Evolutionary conservation across 73 alveolate species (phyloP), one percentile per base, ranked within the genome.

Genomic region (Paramecium biaurelia): DNA sequence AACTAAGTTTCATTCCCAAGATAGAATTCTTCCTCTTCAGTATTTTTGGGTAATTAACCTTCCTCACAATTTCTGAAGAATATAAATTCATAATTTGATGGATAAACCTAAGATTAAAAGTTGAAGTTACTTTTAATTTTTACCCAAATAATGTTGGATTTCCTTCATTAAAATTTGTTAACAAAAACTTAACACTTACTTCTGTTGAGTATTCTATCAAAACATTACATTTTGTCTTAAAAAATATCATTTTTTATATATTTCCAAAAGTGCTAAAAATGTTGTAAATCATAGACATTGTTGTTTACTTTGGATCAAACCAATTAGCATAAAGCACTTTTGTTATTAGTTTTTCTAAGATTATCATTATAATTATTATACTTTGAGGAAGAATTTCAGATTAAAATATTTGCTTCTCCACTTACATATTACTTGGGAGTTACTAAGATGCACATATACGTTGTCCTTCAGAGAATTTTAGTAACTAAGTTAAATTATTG

Each of bases 281-380:
- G 58, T 89, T 89, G 28, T 70, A 89, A 15, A 89, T 68, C 87
- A 70, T 70, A 1, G 70, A 9, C 82, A 89, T 68, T 0, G 90
- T 28, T 7, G 94, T 89, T 14, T 70, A 15, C 15, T 76, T 70
- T 6, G 94, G 92, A 34, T 89, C 94, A 70, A 89, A 89, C 79
- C 94, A 45, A 89, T 89, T 89, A 3, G 68, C 94, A 70, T 89
- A 89, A 49, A 89, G 41, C 12, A 89, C 94, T 89, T 70, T 89
- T 1, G 94, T 70, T 11, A 70, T 68, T 14, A 70, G 70, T 63
- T 57, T 89, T 70, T 70, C 94, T 86, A 35, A 56, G 8, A 15
- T 2, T n/a, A n/a, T n/a, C n/a, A 20, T 35, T 4, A 23, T 79
- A 79, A 11, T 15, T 4, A 53, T 21, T 12, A 30, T 42, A 79